Base-by-base conservation (phyloP, 495 filamentous ascomycete species). In the Hypoxylon trugodes region DNA sequence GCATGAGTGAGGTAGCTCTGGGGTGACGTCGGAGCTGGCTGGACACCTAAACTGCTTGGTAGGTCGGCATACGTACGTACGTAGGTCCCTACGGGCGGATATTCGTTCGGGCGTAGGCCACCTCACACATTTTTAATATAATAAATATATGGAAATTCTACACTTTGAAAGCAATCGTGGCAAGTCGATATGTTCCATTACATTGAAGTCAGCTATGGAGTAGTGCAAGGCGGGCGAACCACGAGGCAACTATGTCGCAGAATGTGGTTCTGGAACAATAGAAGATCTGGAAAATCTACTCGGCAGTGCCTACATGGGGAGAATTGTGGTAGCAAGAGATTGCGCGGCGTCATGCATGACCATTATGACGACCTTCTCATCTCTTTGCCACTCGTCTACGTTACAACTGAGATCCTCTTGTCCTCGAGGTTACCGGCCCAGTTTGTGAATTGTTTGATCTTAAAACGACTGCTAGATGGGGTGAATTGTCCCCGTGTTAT, bases 351-450 rank as follows among this genome's bases (percentile, higher is more conserved):
- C 46, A 33, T 46, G 22, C 24, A 33, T 54, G n/a, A 25, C 26
- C 45, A 22, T 42, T 41, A 21, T 16, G 4, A 28, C 6, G 16
- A 25, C 28, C 45, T 32, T 33, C 16, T 33, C 24, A 25, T 26
- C 25, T 47, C 25, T 47, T 35, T 13, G n/a, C 19, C 30, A 12
- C 57, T 53, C 46, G 24, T 24, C 46, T 50, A 33, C 28, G 35
- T 28, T 45, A 24, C 8, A 25, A 18, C 28, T 36, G 28, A 26
- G 32, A 47, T 26, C 28, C 25, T 21, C 54, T 28, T 58, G 22
- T 47, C 41, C 42, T 48, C 59, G 49, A 49, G 6, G 25, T 18
- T 32, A 36, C 59, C 59, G 59, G n/a, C n/a, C 40, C 25, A 53
- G 33, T 15, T 6, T 24, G 15, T 25, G 48, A 50, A 21, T 22